Evolutionary conservation across 352 stramenopile species (phyloP).

Genomic region (Phytophthora crassamura): DNA sequence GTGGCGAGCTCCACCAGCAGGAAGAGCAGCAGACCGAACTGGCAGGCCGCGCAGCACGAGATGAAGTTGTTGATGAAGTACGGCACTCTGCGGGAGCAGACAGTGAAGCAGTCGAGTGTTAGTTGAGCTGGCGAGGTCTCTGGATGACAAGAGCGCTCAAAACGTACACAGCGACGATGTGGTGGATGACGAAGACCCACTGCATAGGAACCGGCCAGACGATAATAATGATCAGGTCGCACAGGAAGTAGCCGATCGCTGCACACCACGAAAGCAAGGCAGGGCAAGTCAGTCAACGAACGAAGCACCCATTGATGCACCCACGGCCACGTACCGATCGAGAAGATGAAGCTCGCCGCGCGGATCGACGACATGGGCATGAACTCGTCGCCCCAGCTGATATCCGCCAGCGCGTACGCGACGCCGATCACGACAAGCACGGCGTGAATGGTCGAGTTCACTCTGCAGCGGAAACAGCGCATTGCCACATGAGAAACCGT

Average conservation of each 20-base stretch:
- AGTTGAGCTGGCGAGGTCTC: neutral
- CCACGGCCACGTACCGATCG: constrained; percentile 52
- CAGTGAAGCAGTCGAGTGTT: neutral
- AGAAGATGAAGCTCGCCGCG: constrained; percentile 82
- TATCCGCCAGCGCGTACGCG: constrained; percentile 65
- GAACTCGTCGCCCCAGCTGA: constrained; percentile 67
- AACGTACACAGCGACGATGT: constrained; percentile 83
- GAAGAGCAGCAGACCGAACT: constrained; percentile 81
- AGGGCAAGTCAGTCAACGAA: constrained; percentile 6
- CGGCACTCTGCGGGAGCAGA: constrained; percentile 48
- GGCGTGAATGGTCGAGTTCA: constrained; percentile 85
- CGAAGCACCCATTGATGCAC: neutral
- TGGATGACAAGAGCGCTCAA: neutral
- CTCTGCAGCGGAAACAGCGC: constrained; percentile 36
- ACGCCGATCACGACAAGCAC: constrained; percentile 71
- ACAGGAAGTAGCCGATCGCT: constrained; percentile 86
- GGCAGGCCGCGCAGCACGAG: constrained; percentile 76
- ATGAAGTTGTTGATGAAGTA: constrained; percentile 91
- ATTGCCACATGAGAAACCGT: neutral
- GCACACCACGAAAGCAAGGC: constrained; percentile 15
- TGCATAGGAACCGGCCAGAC: constrained; percentile 81
- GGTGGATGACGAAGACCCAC: constrained; percentile 79
- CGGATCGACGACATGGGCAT: constrained; percentile 80
- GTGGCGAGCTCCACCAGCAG: constrained; percentile 84
- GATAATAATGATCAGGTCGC: constrained; percentile 83